A percentile compares a stretch with the other conserved stretches of the same genome.
These are phyloP conservation scores for Penicillium polonicum DNA, from an alignment of 2,329 filamentous ascomycete genomes.

Conservation along the genomic window DNA sequence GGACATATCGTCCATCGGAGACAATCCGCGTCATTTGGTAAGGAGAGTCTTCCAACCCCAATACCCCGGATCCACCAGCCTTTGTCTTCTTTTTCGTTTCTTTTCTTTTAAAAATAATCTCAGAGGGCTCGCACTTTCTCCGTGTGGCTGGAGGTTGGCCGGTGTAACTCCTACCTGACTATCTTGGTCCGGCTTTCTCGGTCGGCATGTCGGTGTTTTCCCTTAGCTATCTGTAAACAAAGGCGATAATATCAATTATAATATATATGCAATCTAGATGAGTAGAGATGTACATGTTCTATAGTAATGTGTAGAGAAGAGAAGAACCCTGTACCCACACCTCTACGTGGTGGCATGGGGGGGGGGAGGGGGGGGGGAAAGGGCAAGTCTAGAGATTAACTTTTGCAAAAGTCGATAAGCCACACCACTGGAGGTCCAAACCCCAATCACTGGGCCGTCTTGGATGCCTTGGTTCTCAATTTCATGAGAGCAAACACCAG, in stretches of 20 bases:
- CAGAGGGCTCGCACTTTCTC: slow-evolving; percentile 3
- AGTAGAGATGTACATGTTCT: not conserved
- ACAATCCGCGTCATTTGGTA: not conserved
- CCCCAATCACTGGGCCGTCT: slow-evolving; percentile 31
- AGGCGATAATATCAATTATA: not conserved
- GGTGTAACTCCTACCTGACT: slow-evolving; percentile 1
- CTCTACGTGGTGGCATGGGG: not conserved
- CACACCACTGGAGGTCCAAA: not conserved
- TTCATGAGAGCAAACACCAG: slow-evolving; percentile 45
- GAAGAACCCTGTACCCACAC: not conserved
- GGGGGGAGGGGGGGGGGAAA: too few species aligned
- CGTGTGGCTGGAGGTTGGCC: not conserved
- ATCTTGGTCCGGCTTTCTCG: not conserved
- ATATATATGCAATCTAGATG: not conserved
- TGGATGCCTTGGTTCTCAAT: slow-evolving; percentile 36
- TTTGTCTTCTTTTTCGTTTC: too few species aligned
- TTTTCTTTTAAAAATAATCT: too few species aligned
- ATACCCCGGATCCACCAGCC: not conserved
- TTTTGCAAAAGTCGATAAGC: not conserved
- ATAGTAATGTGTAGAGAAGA: not conserved
- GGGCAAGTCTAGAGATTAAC: not conserved
- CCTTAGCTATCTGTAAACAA: not conserved
- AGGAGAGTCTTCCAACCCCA: not conserved
- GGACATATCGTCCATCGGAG: not conserved
- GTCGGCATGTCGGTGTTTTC: not conserved